phyloP scores from a whole-genome alignment of 371 early-diverging fungal species.

The Apophysomyces sp. region DNA sequence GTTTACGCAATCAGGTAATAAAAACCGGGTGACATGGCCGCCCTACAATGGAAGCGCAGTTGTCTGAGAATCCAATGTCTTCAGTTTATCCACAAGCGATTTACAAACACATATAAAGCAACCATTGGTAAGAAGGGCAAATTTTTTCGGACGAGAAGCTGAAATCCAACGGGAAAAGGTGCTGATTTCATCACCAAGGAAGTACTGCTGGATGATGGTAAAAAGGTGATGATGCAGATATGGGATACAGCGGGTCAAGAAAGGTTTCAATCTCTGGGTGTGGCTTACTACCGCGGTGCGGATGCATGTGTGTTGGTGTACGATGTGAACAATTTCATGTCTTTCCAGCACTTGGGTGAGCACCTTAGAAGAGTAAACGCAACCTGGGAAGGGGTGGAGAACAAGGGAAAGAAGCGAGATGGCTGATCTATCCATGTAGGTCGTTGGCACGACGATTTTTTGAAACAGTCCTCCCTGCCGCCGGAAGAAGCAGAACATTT shows the following conservation, averaged over 20 bases:
- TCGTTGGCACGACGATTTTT: slow-evolving; percentile 2
- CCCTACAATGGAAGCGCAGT: too few relatives aligned
- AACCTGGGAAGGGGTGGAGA: too few relatives aligned
- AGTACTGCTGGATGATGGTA: slow-evolving; percentile 71
- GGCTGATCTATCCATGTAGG: not conserved
- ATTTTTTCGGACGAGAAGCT: not conserved
- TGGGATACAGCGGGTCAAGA: slow-evolving; percentile 98
- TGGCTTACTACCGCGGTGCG: slow-evolving; percentile 98
- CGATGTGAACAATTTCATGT: slow-evolving; percentile 93
- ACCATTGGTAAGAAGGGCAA: slow-evolving; percentile 79
- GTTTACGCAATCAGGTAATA: slow-evolving; percentile 56
- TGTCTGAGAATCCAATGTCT: not conserved
- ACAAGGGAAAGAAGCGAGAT: not conserved
- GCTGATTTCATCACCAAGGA: slow-evolving; percentile 97
- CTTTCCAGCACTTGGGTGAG: slow-evolving; percentile 87
- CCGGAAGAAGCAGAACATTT: slow-evolving; percentile 20
- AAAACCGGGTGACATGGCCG: too few relatives aligned
- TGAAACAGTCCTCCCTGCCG: slow-evolving; percentile 10
- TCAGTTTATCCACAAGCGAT: slow-evolving; percentile 91
- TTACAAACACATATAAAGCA: slow-evolving; percentile 95
- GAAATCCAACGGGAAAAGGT: slow-evolving; percentile 3
- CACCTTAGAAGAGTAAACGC: too few relatives aligned
- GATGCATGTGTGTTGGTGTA: slow-evolving; percentile 99
- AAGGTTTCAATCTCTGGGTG: slow-evolving; percentile 98
- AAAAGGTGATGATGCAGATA: slow-evolving; percentile 67